phyloP scores from a whole-genome alignment of 805 yeast genomes.

The Yamadazyma phyllophila region DNA sequence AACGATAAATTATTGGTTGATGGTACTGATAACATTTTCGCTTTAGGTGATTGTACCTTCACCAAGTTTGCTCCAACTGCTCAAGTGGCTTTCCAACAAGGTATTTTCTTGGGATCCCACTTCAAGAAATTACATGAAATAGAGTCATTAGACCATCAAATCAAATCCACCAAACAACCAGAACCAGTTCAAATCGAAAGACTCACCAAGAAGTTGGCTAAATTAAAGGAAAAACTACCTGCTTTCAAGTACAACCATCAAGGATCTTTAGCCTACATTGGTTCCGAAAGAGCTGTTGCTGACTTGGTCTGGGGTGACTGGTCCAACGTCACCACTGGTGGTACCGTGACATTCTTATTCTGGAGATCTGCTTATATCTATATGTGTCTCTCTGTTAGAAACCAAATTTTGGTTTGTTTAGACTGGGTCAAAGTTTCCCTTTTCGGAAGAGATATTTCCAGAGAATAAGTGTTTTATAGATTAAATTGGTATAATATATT shows the following conservation, averaged over 20 bases:
- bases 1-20: conserved; percentile 79
- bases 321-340: conserved; percentile 78
- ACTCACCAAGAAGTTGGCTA: conserved; percentile 45
- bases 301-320: conserved; percentile 80
- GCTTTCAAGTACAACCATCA: conserved; percentile 82
- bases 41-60: conserved; percentile 92
- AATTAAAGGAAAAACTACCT: conserved; percentile 42
- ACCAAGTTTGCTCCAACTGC: conserved; percentile 95
- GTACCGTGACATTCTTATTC: conserved; percentile 82
- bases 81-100: conserved; percentile 96
- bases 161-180: conserved; percentile 37
- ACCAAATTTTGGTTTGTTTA: conserved; percentile 77
- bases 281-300: conserved; percentile 91
- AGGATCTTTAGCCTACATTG: conserved; percentile 94
- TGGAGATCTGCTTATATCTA: conserved; percentile 94
- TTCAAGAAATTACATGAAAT: conserved; percentile 64
- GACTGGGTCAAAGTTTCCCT: conserved; percentile 88
- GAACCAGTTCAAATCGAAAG: conserved; percentile 42
- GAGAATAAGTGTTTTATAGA: conserved; percentile 47
- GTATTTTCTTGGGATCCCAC: conserved; percentile 71
- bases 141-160: conserved; percentile 52
- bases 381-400: conserved; percentile 88
- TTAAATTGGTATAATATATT: neutral
- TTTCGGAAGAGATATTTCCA: conserved; percentile 92
- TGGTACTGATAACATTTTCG: conserved; percentile 82